Conservation (phyloP, 2,329 filamentous ascomycete genomes). For the Ramichloridium luteum region DNA sequence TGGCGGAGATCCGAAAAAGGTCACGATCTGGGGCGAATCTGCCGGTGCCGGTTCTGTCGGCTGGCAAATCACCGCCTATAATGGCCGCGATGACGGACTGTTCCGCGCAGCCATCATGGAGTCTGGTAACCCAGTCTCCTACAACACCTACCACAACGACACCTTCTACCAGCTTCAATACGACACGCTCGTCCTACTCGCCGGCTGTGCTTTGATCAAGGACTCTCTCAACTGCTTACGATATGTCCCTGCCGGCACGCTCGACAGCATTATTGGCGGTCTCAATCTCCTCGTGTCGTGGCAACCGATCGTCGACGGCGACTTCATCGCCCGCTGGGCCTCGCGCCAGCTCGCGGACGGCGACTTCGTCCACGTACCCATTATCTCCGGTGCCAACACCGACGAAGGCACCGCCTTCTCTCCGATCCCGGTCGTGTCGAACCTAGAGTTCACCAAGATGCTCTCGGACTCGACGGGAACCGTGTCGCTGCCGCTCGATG, state of each 20-base stretch:
- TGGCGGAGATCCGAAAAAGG: slow-evolving; percentile 15
- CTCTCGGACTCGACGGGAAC: slow-evolving; percentile 22
- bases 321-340: slow-evolving; percentile 42
- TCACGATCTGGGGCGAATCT: slow-evolving; percentile 18
- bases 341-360: slow-evolving; percentile 44
- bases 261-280: slow-evolving; percentile 17
- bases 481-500: slow-evolving; percentile 14
- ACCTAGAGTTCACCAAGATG: slow-evolving; percentile 37
- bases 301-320: slow-evolving; percentile 41
- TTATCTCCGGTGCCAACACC: slow-evolving; percentile 51
- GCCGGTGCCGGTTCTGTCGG: slow-evolving; percentile 35
- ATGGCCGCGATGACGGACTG: slow-evolving; percentile 35
- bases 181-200: slow-evolving; percentile 43
- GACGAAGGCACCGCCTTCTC: slow-evolving; percentile 53
- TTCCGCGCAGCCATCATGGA: slow-evolving; percentile 38
- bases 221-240: slow-evolving; percentile 48
- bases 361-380: slow-evolving; percentile 47
- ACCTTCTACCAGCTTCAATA: slow-evolving; percentile 44
- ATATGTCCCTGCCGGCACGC: slow-evolving; percentile 19
- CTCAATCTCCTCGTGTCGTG: slow-evolving; percentile 21
- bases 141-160: slow-evolving; percentile 12
- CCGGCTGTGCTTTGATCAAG: slow-evolving; percentile 10
- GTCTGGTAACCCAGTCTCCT: slow-evolving; percentile 23
- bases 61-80: slow-evolving; percentile 35
- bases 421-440: slow-evolving; percentile 42